Evolutionary conservation across 345 rosid genomes (phyloP).

Genomic region (Kernera saxatilis): DNA sequence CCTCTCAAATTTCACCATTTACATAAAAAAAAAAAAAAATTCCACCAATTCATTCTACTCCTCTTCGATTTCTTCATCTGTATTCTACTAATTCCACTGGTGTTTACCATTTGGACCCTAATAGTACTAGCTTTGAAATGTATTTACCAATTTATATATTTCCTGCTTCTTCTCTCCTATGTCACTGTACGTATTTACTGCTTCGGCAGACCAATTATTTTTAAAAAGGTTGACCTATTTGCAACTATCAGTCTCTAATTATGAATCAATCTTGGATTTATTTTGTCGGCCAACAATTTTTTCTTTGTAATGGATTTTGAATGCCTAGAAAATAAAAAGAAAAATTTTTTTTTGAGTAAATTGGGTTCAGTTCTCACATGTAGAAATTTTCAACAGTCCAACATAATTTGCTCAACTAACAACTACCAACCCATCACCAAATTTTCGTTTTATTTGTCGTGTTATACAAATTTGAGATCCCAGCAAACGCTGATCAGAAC

Average conservation of each 20-base stretch:
- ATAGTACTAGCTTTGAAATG: no score
- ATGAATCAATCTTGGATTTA: background rate
- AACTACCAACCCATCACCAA: slow-evolving; percentile 23
- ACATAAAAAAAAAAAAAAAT: no score
- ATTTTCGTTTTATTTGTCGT: background rate
- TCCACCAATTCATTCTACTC: no score
- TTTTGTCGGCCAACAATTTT: background rate
- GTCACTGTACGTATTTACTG: background rate
- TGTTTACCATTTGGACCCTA: no score
- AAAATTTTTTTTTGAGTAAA: background rate
- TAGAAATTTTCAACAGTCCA: slow-evolving; percentile 2
- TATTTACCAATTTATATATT: no score
- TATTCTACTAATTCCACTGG: no score
- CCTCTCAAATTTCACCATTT: no score
- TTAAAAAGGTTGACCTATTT: background rate
- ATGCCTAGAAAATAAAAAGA: background rate
- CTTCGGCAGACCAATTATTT: background rate
- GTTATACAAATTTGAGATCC: background rate
- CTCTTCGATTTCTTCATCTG: no score
- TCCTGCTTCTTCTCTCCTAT: background rate
- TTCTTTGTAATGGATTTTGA: background rate
- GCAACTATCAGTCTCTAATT: background rate
- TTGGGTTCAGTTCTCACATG: background rate
- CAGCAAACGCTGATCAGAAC: no score
- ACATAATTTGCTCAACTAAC: slow-evolving; percentile 25